Evolutionary conservation across 495 filamentous ascomycete genomes (phyloP), one percentile per base, ranked within the genome.

Genomic region (Aspergillus steynii): DNA sequence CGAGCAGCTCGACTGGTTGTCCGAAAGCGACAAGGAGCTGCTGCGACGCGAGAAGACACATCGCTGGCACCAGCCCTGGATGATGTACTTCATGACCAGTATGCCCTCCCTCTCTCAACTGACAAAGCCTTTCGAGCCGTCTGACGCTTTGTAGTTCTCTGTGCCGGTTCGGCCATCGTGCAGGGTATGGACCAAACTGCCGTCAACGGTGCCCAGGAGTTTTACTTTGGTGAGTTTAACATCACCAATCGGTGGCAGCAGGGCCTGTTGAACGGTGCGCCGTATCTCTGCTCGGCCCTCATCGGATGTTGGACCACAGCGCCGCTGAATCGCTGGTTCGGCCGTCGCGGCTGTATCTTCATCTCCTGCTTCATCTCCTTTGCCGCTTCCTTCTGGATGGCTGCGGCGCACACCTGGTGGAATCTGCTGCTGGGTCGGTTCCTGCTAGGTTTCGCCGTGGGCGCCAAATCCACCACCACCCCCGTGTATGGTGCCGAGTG

Each of bases 271-370:
- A 70, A 70, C 60, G 77, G 79, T 25, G 80, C 80, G 1, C 92
- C 91, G 0, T 94, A 95, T 65, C 81, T 94, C 9, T 87, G 86
- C 73, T 94, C 86, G 63, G 90, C 92, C 25, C 70, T 93, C 47
- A 70, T 90, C 50, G 88, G 90, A 20, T 95, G 89, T 77, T 96
- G 92, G 92, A 79, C 93, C 47, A 92, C 90, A 2, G 86, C 87
- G 25, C 90, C 91, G 0, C 83, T 91, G 70, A 96, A 96, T 71
- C 85, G 87, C 61, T 80, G 73, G 58, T 89, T 94, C 62, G 93
- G 91, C 27, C 87, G 93, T 55, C 85, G 92, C 2, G 90, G 92
- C 7, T 93, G 91, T 12, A 90, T 96, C 55, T 94, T 96, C 71
- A 76, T 95, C 50, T 85, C 88, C 20, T 92, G 88, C 68, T 69